Base-by-base conservation (phyloP, 116 monocot species). In the Posidonia oceanica region DNA sequence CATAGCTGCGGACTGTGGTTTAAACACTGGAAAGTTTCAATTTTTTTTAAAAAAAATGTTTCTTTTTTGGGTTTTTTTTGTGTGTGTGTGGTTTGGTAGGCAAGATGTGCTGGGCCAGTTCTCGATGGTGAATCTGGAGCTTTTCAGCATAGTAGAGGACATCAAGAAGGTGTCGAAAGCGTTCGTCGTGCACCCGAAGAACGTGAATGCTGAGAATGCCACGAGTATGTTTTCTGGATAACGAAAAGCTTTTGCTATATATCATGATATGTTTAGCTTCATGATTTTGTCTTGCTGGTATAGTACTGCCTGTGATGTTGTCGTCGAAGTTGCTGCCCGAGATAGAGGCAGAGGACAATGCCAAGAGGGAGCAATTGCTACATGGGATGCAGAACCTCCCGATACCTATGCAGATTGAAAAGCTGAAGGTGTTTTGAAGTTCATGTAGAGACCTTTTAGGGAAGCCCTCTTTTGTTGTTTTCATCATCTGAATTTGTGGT, bases 81-180 rank as follows among this genome's bases (percentile, higher is more conserved):
- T 18, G 14, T 16, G 7, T 66, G 48, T 23, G 72, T 52, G 75
- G 14, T 39, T 64, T 69, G 52, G 64, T 75, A 98, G 97, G 97
- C 85, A 89, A 70, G 97, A 89, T 71, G 90, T 82, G 44, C 59
- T 89, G 8, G 90, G 89, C 15, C 93, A 98, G 74, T 98, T 93
- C 73, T 93, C 93, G 15, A 97, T 97, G 97, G 93, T 97, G 21
- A 97, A 85, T 63, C 80, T 97, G 80, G 97, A 97, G 81, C 97
- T 97, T 69, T 89, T 82, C 81, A 97, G 81, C 80, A 92, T 97
- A 3, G 89, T 97, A 64, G 97, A 97, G 64, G 97, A 97, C 66
- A 97, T 97, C 54, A 92, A 89, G 82, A 97, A 97, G 75, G 97
- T 97, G 51, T 97, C 97, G 10, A 97, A 97, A 71, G 85, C 87